phyloP scores from a whole-genome alignment of 371 early-diverging fungal genomes.

The Mucor lusitanicus region DNA sequence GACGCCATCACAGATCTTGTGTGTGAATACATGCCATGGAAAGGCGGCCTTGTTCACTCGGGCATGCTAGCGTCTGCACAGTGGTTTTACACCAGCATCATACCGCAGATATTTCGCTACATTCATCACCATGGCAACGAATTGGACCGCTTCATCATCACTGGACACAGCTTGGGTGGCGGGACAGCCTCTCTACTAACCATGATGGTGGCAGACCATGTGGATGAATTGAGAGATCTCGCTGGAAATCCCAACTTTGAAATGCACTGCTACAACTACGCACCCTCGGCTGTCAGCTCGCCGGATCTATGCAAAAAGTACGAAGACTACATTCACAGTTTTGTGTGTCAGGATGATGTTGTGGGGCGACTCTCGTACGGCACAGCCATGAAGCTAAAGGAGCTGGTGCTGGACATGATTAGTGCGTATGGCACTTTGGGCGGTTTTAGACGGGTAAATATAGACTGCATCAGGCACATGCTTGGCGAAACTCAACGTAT shows the following conservation, averaged over 20 bases:
- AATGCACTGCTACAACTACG: slow-evolving; percentile 46
- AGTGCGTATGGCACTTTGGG: slow-evolving; percentile 37
- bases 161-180: slow-evolving; percentile 81
- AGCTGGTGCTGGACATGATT: slow-evolving; percentile 43
- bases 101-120: slow-evolving; percentile 62
- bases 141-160: slow-evolving; percentile 38
- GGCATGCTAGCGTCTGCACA: slow-evolving; percentile 83
- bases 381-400: slow-evolving; percentile 51
- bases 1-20: slow-evolving; percentile 84
- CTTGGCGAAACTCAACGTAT: background rate
- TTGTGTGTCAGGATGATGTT: slow-evolving; percentile 73
- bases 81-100: slow-evolving; percentile 71
- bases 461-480: background rate
- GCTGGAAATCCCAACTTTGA: slow-evolving; percentile 37
- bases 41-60: slow-evolving; percentile 81
- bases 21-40: slow-evolving; percentile 85
- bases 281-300: slow-evolving; percentile 62
- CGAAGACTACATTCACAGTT: slow-evolving; percentile 63
- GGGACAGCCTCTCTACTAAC: slow-evolving; percentile 74
- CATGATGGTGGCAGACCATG: slow-evolving; percentile 70
- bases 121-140: slow-evolving; percentile 30
- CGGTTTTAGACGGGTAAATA: slow-evolving; percentile 7
- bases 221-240: slow-evolving; percentile 43
- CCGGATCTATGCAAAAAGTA: slow-evolving; percentile 60
- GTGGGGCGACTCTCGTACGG: slow-evolving; percentile 80